Percentiles rank a stretch among this genome's conserved stretches.
Conservation (phyloP, 2,329 filamentous ascomycete genomes). For the Diaporthe ampelina region DNA sequence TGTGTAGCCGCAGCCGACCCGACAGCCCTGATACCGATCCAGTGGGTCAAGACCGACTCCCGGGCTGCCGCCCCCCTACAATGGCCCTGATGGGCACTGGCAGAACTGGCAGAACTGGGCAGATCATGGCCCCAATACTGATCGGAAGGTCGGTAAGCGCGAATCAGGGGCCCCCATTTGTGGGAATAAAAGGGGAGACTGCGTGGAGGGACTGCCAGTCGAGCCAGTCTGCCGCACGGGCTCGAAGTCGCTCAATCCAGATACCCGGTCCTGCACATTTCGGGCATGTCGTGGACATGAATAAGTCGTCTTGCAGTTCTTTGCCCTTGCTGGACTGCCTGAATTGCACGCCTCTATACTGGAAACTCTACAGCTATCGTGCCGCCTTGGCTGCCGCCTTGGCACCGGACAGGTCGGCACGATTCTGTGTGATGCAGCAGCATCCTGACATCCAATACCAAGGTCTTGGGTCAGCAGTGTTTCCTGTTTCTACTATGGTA, state of each 20-base stretch:
- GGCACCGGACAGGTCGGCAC: neutral
- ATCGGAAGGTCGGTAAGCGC: constrained; percentile 22
- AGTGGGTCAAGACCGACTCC: constrained; percentile 38
- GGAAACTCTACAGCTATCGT: constrained; percentile 1
- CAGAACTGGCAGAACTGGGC: neutral
- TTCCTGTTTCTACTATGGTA: neutral
- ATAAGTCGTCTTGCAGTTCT: neutral
- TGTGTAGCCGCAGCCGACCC: constrained; percentile 31
- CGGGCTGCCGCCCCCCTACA: constrained; percentile 25
- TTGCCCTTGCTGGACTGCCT: neutral
- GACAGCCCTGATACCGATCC: constrained; percentile 36
- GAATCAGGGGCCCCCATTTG: constrained; percentile 14
- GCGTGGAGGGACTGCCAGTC: neutral
- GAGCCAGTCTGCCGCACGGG: neutral
- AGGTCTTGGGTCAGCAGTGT: neutral
- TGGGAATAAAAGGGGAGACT: constrained; percentile 30
- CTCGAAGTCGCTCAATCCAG: constrained; percentile 12
- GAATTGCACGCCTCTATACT: neutral
- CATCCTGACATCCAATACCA: neutral
- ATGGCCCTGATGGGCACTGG: neutral
- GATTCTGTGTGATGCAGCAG: neutral
- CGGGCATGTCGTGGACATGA: constrained; percentile 18
- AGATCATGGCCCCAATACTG: constrained; percentile 4
- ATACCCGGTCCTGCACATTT: constrained; percentile 17
- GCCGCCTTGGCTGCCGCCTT: constrained; percentile 27